Evolutionary conservation across 2,329 filamentous ascomycete species (phyloP).

Genomic region (Fonsecaea nubica): DNA sequence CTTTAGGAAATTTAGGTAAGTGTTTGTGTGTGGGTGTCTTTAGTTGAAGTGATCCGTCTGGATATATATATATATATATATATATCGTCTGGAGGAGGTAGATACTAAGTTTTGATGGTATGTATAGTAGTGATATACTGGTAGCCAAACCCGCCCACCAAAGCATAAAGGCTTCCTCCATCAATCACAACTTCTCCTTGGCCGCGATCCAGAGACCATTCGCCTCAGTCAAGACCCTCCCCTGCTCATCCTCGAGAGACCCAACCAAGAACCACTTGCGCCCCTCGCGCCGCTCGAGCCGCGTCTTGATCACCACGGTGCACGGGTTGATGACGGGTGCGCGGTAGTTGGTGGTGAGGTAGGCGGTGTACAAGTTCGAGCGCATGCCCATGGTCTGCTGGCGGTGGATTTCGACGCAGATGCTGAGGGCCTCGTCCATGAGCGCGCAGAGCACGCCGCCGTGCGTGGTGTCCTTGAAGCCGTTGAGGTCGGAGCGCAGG

Average conservation of each 20-base stretch:
- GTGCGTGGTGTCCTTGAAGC: constrained; percentile 11
- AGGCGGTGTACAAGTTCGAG: neutral
- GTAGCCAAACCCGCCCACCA: no score
- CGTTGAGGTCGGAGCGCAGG: constrained; percentile 6
- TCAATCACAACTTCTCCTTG: neutral
- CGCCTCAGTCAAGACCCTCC: constrained; percentile 2
- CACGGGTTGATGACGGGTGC: neutral
- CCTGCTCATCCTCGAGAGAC: constrained; percentile 6
- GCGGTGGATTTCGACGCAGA: constrained; percentile 14
- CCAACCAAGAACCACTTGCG: constrained; percentile 9
- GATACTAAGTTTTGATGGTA: no score
- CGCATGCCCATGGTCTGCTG: neutral
- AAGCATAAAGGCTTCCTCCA: neutral
- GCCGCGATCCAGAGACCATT: constrained; percentile 3
- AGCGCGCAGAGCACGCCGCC: constrained; percentile 4
- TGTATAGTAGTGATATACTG: no score
- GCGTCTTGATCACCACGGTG: neutral
- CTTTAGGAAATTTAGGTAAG: no score
- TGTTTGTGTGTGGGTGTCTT: no score
- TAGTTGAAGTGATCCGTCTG: no score
- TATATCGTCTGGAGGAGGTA: no score
- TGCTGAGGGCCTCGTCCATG: constrained; percentile 7
- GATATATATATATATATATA: no score
- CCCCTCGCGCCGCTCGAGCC: neutral
- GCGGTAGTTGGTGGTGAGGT: constrained; percentile 1